A percentile compares a stretch with the other conserved stretches of the same genome.
Evolutionary conservation across 441 rosid genomes (phyloP).

Genomic region (Mallotus repandus): DNA sequence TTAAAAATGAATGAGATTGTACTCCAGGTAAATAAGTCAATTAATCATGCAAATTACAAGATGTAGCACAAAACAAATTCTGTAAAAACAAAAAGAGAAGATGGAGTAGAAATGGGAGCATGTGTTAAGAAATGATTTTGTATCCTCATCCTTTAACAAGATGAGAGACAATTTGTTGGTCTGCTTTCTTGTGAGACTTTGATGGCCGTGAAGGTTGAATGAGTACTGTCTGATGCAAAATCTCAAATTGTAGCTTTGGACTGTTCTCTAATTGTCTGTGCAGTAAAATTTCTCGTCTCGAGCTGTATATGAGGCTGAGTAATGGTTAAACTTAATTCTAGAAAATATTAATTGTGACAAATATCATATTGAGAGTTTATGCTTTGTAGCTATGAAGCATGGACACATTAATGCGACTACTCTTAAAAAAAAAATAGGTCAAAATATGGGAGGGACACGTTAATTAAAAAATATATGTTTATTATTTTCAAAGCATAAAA

Average conservation of each 20-base stretch:
- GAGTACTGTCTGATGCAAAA: conserved; percentile 2
- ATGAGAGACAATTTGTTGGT: background rate
- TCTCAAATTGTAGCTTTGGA: background rate
- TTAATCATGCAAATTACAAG: background rate
- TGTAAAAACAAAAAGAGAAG: background rate
- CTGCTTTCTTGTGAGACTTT: conserved; percentile 8
- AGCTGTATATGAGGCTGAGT: background rate
- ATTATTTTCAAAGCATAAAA: too few species aligned
- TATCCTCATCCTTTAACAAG: background rate
- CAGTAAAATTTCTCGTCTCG: background rate
- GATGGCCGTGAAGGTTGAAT: background rate
- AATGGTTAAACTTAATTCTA: background rate
- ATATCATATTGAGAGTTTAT: background rate
- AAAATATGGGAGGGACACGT: too few species aligned
- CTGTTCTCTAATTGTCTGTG: background rate
- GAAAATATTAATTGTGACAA: conserved; percentile 5
- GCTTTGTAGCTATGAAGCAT: background rate
- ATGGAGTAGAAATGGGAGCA: conserved; percentile 3
- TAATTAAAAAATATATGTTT: too few species aligned
- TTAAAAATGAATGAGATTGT: conserved; percentile 82
- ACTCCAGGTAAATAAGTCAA: conserved; percentile 67
- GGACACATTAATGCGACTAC: too few species aligned
- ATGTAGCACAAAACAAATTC: background rate
- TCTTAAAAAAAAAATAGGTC: too few species aligned
- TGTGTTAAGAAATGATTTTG: background rate